phyloP scores from a whole-genome alignment of 176 grass and related monocot genomes.

The Zoysia pacifica region DNA sequence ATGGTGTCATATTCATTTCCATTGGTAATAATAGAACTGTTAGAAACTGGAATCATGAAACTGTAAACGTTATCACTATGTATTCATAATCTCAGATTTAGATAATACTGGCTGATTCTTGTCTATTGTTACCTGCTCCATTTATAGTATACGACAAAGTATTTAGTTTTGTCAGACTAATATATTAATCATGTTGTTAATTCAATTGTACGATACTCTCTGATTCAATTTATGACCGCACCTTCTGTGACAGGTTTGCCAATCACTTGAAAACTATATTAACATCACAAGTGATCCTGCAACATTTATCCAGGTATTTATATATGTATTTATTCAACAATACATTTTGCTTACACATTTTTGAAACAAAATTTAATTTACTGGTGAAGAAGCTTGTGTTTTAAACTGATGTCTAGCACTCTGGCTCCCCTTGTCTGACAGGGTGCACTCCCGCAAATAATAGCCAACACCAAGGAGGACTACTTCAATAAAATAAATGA shows the following conservation, averaged over 20 bases:
- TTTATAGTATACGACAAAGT: neutral
- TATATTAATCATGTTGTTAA: neutral
- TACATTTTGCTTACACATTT: neutral
- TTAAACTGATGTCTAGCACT: neutral
- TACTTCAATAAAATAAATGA: conserved; percentile 72
- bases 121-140: neutral
- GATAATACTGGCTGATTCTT: neutral
- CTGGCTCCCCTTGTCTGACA: conserved; percentile 22
- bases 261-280: conserved; percentile 43
- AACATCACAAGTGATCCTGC: conserved; percentile 79
- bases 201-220: neutral
- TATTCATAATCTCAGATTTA: neutral
- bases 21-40: neutral
- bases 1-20: neutral
- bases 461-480: conserved; percentile 73
- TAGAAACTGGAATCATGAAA: neutral
- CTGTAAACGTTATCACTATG: neutral
- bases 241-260: conserved; percentile 49
- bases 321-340: neutral
- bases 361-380: neutral
- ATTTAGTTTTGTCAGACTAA: neutral
- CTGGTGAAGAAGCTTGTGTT: neutral
- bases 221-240: neutral
- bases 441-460: conserved; percentile 71
- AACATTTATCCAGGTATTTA: conserved; percentile 81